These are phyloP conservation scores for Raphanus raphanistrum DNA, from an alignment of 345 rosid genomes.

Conservation along the genomic window DNA sequence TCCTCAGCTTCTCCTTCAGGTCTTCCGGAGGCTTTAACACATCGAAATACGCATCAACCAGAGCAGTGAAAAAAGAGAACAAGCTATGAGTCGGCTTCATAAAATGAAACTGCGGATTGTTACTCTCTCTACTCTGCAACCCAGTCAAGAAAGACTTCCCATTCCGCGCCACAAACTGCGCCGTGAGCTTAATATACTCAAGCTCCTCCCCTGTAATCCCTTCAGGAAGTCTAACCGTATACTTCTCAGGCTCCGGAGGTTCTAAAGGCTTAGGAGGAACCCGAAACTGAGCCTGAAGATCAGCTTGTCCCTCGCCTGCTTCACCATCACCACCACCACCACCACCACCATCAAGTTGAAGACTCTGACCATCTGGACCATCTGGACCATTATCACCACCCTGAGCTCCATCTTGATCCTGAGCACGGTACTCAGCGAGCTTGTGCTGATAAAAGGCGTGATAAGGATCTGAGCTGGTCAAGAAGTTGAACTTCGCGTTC, in stretches of 20 bases:
- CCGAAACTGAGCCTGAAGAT: conserved; percentile 65
- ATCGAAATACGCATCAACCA: conserved; percentile 78
- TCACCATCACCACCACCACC: conserved; percentile 29
- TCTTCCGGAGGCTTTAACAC: conserved; percentile 81
- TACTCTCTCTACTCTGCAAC: conserved; percentile 68
- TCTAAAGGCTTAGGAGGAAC: conserved; percentile 58
- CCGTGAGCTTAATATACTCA: conserved; percentile 81
- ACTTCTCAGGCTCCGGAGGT: conserved; percentile 78
- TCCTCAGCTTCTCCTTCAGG: conserved; percentile 61
- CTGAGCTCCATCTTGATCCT: neutral
- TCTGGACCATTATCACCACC: neutral
- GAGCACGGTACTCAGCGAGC: conserved; percentile 51
- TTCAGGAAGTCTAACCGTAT: conserved; percentile 76
- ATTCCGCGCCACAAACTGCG: conserved; percentile 85
- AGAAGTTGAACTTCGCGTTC: conserved; percentile 62
- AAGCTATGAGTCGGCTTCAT: conserved; percentile 89
- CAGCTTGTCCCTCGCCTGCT: conserved; percentile 47
- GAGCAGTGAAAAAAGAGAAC: conserved; percentile 74
- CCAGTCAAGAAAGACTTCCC: conserved; percentile 74
- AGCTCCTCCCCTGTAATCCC: conserved; percentile 82
- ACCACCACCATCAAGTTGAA: conserved; percentile 22
- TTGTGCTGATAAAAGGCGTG: conserved; percentile 80
- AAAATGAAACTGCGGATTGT: conserved; percentile 78
- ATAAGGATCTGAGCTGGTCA: conserved; percentile 56
- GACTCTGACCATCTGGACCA: neutral